Conservation (phyloP, 1,284 basidiomycete genomes). For the Sanghuangporus baumii region DNA sequence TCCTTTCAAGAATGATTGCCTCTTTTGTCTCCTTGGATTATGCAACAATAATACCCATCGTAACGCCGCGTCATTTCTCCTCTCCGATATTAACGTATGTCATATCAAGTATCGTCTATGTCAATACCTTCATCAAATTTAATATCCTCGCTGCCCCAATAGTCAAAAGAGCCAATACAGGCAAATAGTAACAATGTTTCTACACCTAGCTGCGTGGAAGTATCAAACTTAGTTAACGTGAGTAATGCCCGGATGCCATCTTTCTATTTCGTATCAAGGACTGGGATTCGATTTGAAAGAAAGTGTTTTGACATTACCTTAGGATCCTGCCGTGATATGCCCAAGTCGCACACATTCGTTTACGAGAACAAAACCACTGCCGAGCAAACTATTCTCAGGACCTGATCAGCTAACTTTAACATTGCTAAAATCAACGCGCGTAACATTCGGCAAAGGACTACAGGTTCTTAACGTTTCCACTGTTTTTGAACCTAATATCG, state of each 20-base stretch:
- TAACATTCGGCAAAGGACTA: slow-evolving; percentile 15
- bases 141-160: too few species aligned
- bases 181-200: too few species aligned
- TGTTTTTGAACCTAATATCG: slow-evolving; percentile 4
- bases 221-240: too few species aligned
- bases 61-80: neutral
- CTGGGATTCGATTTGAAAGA: neutral
- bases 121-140: too few species aligned
- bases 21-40: slow-evolving; percentile 7
- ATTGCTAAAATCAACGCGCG: slow-evolving; percentile 7
- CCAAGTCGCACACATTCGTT: neutral
- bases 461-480: slow-evolving; percentile 11
- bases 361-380: neutral
- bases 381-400: neutral
- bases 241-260: too few species aligned
- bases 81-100: neutral
- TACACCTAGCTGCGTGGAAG: too few species aligned
- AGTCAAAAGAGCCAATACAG: too few species aligned
- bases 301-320: neutral
- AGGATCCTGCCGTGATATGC: neutral
- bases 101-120: neutral
- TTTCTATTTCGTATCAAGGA: too few species aligned
- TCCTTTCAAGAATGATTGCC: neutral
- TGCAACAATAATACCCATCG: neutral
- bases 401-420: slow-evolving; percentile 1